These are phyloP conservation scores for Stagonosporopsis rhizophila DNA, from an alignment of 2,329 filamentous ascomycete genomes.

Conservation along the genomic window DNA sequence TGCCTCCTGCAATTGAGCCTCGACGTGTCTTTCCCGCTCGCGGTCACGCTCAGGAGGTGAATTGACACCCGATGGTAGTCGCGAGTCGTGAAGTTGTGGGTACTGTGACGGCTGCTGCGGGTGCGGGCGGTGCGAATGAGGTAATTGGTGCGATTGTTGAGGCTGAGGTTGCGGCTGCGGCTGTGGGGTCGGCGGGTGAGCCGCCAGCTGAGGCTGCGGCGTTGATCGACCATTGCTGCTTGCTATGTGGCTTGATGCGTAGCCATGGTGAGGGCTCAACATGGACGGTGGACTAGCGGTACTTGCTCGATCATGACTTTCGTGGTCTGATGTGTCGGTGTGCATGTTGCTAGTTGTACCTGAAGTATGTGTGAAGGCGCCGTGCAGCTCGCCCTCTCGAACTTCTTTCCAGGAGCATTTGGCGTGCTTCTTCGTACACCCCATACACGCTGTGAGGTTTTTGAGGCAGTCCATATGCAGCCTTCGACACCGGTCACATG, in stretches of 20 bases:
- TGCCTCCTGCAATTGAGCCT: conserved; percentile 45
- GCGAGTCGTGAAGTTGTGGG: conserved; percentile 23
- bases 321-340: conserved; percentile 43
- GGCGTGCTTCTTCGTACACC: conserved; percentile 88
- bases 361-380: conserved; percentile 32
- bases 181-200: background rate
- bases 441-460: conserved; percentile 83
- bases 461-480: conserved; percentile 84
- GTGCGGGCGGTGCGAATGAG: conserved; percentile 9
- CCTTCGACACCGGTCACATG: conserved; percentile 82
- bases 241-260: conserved; percentile 28
- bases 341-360: conserved; percentile 37
- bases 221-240: conserved; percentile 29
- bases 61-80: conserved; percentile 25
- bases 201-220: conserved; percentile 24
- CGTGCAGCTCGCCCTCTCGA: conserved; percentile 70
- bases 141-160: conserved; percentile 5
- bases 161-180: conserved; percentile 7
- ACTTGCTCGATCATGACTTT: conserved; percentile 37
- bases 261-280: conserved; percentile 33
- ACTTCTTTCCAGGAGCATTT: conserved; percentile 87
- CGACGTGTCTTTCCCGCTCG: conserved; percentile 31
- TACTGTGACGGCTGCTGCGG: conserved; percentile 14
- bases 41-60: conserved; percentile 36
- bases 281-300: conserved; percentile 40